Base-by-base conservation (phyloP, 2,329 filamentous ascomycete species). In the Camptophora hylomeconis region DNA sequence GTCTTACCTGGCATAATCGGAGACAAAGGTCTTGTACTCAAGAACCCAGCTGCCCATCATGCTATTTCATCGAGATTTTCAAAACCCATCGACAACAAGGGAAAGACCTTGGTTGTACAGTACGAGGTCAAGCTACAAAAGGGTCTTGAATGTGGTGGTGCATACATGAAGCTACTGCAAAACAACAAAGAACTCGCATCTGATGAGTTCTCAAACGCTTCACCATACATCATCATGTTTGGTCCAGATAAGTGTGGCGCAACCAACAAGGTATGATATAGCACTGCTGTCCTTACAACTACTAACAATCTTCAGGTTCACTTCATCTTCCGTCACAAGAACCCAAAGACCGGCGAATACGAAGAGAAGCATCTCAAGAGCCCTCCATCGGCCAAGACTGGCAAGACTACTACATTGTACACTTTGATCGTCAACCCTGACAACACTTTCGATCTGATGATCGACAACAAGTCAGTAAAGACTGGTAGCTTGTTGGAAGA, bases 241-340 rank as follows among this genome's bases (percentile, higher is more conserved):
- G 89, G 89, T 46, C 89, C 89, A 48, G 89, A 98, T 69, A 95
- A 95, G 78, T 98, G 89, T 58, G 89, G 89, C 59, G 73, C 83
- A 56, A 95, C 83, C 60, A 98, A 98, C 78, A 95, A 95, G 79
- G 81, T 92, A 59, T 15, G 24, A 34, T 21, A n/a, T 20, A 25
- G 11, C 14, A 14, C 14, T 9, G 3, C 17, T 4, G 7, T 5
- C 8, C 10, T 24, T 12, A 8, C 10, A 15, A 16, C 22, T 12
- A 8, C 32, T 29, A 31, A 40, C 32, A 25, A 28, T 17, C 20
- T 17, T 29, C 26, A 71, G 67, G 72, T 77, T 37, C 72, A 77
- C 60, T 93, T 98, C 67, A 98, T 98, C 60, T 92, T 98, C 75
- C 89, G 92, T 64, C 89, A 98, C 80, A 98, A 95, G 81, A 98